Evolutionary conservation across 768 basidiomycete genomes (phyloP).

Genomic region (Xanthoconium stramineum): DNA sequence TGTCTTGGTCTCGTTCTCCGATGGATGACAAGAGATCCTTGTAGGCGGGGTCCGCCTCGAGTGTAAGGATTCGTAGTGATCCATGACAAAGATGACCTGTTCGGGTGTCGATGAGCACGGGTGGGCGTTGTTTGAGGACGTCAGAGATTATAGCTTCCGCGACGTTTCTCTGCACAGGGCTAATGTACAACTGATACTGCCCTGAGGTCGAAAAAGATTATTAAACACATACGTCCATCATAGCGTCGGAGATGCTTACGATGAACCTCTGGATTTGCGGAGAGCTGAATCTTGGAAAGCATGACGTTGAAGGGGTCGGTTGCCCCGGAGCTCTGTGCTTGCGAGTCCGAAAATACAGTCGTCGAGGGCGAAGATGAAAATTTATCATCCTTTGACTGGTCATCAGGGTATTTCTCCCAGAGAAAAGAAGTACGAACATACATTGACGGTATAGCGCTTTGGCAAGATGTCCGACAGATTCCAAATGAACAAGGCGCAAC

Average conservation of each 20-base stretch:
- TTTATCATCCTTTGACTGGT: neutral
- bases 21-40: neutral
- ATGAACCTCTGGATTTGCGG: neutral
- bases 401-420: neutral
- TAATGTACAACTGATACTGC: neutral
- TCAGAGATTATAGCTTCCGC: neutral
- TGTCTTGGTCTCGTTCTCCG: no score
- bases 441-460: neutral
- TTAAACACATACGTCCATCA: neutral
- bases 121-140: neutral
- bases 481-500: neutral
- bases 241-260: neutral
- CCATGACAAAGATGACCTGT: slow-evolving; percentile 4
- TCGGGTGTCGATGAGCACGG: slow-evolving; percentile 4
- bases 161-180: neutral
- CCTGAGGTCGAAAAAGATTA: neutral
- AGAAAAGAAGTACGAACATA: neutral
- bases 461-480: slow-evolving; percentile 2
- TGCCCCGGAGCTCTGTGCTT: neutral
- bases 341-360: neutral
- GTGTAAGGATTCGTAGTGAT: slow-evolving; percentile 1
- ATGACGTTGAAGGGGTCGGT: neutral
- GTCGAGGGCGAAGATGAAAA: neutral
- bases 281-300: slow-evolving; percentile 2
- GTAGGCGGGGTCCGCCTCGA: neutral